Percentiles rank a stretch among this genome's conserved stretches.
phyloP scores from a whole-genome alignment of 768 basidiomycete species.

The Panellus pusillus region DNA sequence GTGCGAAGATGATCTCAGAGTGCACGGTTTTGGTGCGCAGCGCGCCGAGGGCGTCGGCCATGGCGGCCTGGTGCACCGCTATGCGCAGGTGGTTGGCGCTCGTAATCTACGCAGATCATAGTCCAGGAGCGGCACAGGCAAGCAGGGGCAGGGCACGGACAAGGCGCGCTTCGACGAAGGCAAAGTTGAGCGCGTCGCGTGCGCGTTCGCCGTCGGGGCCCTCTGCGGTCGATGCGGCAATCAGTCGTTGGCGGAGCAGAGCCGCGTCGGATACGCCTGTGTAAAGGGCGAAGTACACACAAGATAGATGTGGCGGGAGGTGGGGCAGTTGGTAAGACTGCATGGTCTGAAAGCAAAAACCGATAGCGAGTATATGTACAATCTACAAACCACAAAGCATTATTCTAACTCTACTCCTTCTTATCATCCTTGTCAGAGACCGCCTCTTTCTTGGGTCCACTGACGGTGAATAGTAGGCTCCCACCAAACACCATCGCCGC shows the following conservation, averaged over 20 bases:
- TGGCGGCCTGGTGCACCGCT: conserved; percentile 78
- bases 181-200: conserved; percentile 82
- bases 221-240: conserved; percentile 61
- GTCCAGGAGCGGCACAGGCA: not conserved
- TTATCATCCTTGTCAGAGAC: no score
- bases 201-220: conserved; percentile 66
- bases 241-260: conserved; percentile 61
- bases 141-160: conserved; percentile 42
- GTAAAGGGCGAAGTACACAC: conserved; percentile 67
- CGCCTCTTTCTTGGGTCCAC: conserved; percentile 17
- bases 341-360: conserved; percentile 37
- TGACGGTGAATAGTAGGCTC: conserved; percentile 57
- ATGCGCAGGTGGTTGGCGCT: conserved; percentile 81
- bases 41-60: conserved; percentile 57
- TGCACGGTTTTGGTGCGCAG: conserved; percentile 86
- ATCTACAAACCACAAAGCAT: not conserved
- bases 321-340: conserved; percentile 57
- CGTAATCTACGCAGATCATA: conserved; percentile 57
- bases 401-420: conserved; percentile 3
- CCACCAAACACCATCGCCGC: conserved; percentile 75
- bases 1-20: conserved; percentile 84
- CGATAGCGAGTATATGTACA: not conserved
- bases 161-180: conserved; percentile 84
- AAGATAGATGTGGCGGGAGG: conserved; percentile 39
- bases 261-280: conserved; percentile 63